Evolutionary conservation across 2,329 filamentous ascomycete genomes (phyloP), one percentile per base, ranked within the genome.

Genomic region (Paecilomyces fulvus): DNA sequence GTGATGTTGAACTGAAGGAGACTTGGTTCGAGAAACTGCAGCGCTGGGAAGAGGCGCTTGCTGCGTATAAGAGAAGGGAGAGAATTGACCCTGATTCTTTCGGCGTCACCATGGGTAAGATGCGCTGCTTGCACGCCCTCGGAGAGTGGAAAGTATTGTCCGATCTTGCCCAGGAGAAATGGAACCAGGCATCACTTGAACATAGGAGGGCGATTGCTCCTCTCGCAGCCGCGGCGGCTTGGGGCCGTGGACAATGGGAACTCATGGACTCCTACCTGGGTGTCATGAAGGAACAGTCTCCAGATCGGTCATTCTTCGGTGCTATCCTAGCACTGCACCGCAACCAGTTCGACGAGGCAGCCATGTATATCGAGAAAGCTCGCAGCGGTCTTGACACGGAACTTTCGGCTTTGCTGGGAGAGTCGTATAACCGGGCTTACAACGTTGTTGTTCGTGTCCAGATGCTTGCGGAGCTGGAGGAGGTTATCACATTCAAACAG

Each of bases 11-110:
- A 68, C 80, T 99, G 52, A 90, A 95, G 58, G 94, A 99, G 75
- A 96, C 92, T 0, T 99, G 94, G 94, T 99, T 96, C 63, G 95
- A 99, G 74, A 97, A 96, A 76, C 78, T 99, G 51, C 91, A 97
- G 71, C 86, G 94, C 58, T 99, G 95, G 95, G 95, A 99, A 62
- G 95, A 99, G 73, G 94, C 94, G 2, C 79, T 99, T 56, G 85
- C 87, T 50, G 95, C 94, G 51, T 97, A 97, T 68, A 89, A 94
- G 65, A 87, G 90, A 68, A 88, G 92, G 49, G 92, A 96, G 66
- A 75, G 78, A 53, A 86, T 90, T 62, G 80, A 90, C 30, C 83
- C 83, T 30, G 83, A 86, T 59, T 91, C 90, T 0, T 90, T 99
- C 59, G 94, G 97, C 58, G 90, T 99, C 55, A 91, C 95, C 31